phyloP scores from a whole-genome alignment of 2,329 filamentous ascomycete species.

The Paecilomyces formosus region DNA sequence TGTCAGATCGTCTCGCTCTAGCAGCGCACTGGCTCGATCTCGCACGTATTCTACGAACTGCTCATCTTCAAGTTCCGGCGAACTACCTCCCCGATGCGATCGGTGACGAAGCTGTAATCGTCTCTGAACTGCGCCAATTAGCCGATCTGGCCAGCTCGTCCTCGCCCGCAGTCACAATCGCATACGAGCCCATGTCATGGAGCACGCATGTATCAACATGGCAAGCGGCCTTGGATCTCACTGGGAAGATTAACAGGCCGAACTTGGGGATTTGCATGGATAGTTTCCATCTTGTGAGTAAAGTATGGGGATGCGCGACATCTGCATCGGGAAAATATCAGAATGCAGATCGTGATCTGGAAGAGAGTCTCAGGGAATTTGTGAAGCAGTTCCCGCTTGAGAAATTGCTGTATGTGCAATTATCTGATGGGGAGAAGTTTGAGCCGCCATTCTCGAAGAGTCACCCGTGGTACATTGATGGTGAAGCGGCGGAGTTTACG shows the following conservation, averaged over 20 bases:
- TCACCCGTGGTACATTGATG: slow-evolving; percentile 10
- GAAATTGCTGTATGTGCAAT: slow-evolving; percentile 10
- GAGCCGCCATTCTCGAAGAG: slow-evolving; percentile 8
- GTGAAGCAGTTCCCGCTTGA: not conserved
- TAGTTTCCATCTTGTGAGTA: slow-evolving; percentile 26
- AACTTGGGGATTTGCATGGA: slow-evolving; percentile 34
- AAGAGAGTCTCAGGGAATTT: not conserved
- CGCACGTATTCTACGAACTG: not conserved
- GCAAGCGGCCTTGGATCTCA: slow-evolving; percentile 22
- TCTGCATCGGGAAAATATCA: slow-evolving; percentile 11
- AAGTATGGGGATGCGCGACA: slow-evolving; percentile 25
- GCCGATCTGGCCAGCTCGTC: not conserved
- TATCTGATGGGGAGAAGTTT: slow-evolving; percentile 19
- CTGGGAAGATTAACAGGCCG: slow-evolving; percentile 17
- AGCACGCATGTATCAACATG: slow-evolving; percentile 23
- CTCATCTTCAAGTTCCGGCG: not conserved
- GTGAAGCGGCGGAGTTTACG: slow-evolving; percentile 4
- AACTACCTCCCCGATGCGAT: not conserved
- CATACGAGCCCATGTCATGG: slow-evolving; percentile 31
- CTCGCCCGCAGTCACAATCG: slow-evolving; percentile 18
- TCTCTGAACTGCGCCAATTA: not conserved
- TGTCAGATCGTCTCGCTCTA: not conserved
- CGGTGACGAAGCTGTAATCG: not conserved
- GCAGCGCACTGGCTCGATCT: not conserved
- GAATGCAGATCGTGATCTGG: not conserved